These are phyloP conservation scores for Caryopteris hybrid DNA, from an alignment of 305 asterid species.

Conservation along the genomic window DNA sequence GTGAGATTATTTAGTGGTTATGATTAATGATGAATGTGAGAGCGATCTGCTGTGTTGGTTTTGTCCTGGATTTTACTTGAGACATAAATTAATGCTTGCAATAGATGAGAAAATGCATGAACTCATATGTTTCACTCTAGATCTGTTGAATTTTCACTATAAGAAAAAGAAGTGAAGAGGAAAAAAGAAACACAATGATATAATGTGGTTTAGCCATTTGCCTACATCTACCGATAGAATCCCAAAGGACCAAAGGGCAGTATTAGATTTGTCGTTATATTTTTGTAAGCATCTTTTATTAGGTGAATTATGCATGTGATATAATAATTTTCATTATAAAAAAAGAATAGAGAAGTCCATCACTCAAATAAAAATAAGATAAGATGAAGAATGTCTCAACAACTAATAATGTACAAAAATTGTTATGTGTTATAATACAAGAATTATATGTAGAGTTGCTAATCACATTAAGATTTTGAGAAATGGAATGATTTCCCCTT, in stretches of 20 bases:
- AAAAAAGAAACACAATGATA: neutral
- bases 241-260: neutral
- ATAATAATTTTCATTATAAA: neutral
- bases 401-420: neutral
- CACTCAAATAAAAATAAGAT: neutral
- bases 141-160: neutral
- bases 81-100: neutral
- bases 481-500: neutral
- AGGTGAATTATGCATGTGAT: neutral
- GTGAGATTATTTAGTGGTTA: constrained; percentile 21
- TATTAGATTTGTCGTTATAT: neutral
- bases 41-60: neutral
- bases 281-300: neutral
- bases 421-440: neutral
- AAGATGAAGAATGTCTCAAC: neutral
- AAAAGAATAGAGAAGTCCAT: neutral
- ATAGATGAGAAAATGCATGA: neutral
- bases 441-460: neutral
- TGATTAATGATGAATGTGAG: constrained; percentile 12
- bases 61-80: neutral
- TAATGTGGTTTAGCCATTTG: neutral
- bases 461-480: neutral
- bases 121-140: neutral
- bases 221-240: neutral
- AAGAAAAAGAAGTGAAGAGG: neutral